These are phyloP conservation scores for Scenedesmus sp. DNA, from an alignment of 163 green algal species.

Conservation along the genomic window DNA sequence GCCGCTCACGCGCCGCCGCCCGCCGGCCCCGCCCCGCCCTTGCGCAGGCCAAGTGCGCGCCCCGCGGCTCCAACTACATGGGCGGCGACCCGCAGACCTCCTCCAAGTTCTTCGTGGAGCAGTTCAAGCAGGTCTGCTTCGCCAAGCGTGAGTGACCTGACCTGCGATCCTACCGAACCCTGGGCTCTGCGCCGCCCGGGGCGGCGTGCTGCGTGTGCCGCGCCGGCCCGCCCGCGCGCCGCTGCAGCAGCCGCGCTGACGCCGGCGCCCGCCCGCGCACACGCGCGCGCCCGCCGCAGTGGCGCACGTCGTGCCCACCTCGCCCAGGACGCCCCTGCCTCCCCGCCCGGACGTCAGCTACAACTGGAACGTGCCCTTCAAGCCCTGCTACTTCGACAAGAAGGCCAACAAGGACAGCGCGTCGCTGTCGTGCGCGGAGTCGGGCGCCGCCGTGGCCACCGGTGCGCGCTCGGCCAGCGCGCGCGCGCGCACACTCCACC, in stretches of 20 bases:
- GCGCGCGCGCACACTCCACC: too few relatives aligned
- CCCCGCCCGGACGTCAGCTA: not conserved
- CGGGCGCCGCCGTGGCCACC: not conserved
- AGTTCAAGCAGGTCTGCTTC: slow-evolving; percentile 26
- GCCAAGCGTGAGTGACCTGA: slow-evolving; percentile 20
- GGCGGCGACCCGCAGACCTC: slow-evolving; percentile 16
- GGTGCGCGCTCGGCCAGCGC: not conserved
- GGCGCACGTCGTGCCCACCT: not conserved
- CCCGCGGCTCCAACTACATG: slow-evolving; percentile 1
- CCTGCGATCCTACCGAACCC: too few relatives aligned
- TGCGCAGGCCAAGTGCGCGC: slow-evolving; percentile 3
- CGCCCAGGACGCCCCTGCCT: not conserved
- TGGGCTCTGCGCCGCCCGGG: too few relatives aligned
- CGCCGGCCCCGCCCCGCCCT: too few relatives aligned
- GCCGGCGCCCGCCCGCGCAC: too few relatives aligned
- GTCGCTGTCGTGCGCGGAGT: not conserved
- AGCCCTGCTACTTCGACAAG: slow-evolving; percentile 12
- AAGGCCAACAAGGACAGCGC: slow-evolving; percentile 18
- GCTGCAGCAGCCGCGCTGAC: too few relatives aligned
- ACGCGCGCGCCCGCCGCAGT: not conserved
- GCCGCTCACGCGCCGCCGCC: too few relatives aligned
- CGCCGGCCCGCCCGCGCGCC: not conserved
- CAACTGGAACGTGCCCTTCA: not conserved
- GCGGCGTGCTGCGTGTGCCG: not conserved
- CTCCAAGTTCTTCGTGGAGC: slow-evolving; percentile 25